Conservation (phyloP, 2,329 filamentous ascomycete species). For the Plenodomus lindquistii region DNA sequence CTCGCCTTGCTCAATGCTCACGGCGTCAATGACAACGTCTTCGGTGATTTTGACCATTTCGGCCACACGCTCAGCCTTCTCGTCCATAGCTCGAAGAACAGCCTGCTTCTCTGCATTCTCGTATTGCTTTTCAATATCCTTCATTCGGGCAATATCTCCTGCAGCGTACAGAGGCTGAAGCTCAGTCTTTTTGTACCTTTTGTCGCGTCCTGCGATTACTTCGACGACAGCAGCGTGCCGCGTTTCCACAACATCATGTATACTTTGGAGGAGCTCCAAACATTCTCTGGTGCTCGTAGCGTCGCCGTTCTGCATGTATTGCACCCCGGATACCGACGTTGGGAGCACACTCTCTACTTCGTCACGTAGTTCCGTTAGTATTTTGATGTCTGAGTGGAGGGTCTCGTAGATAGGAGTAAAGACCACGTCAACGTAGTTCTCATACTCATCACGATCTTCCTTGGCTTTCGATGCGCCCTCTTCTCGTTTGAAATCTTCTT, state of each 20-base stretch:
- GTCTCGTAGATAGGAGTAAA: conserved; percentile 56
- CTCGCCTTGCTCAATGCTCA: conserved; percentile 56
- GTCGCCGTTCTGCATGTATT: conserved; percentile 19
- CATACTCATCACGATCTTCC: conserved; percentile 58
- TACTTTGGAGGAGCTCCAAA: conserved; percentile 43
- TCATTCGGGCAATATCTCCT: conserved; percentile 56
- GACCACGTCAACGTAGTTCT: conserved; percentile 54
- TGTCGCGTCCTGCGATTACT: conserved; percentile 58
- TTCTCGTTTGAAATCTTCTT: conserved; percentile 58
- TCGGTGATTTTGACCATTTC: conserved; percentile 57
- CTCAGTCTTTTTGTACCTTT: conserved; percentile 59
- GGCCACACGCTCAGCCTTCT: conserved; percentile 55
- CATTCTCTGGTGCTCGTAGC: conserved; percentile 23
- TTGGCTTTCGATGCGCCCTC: conserved; percentile 57
- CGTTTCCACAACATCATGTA: conserved; percentile 54
- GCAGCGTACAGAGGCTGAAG: conserved; percentile 56
- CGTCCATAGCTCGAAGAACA: conserved; percentile 53
- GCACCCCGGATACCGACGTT: conserved; percentile 27
- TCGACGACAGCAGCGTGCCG: conserved; percentile 55
- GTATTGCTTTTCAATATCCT: conserved; percentile 49
- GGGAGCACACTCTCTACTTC: conserved; percentile 32
- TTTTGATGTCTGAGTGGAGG: conserved; percentile 55
- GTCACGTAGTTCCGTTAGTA: conserved; percentile 53
- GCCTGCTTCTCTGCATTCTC: conserved; percentile 58
- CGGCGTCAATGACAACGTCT: conserved; percentile 54